phyloP scores from a whole-genome alignment of 768 basidiomycete species.

The Boletus pseudo-olivaceus region DNA sequence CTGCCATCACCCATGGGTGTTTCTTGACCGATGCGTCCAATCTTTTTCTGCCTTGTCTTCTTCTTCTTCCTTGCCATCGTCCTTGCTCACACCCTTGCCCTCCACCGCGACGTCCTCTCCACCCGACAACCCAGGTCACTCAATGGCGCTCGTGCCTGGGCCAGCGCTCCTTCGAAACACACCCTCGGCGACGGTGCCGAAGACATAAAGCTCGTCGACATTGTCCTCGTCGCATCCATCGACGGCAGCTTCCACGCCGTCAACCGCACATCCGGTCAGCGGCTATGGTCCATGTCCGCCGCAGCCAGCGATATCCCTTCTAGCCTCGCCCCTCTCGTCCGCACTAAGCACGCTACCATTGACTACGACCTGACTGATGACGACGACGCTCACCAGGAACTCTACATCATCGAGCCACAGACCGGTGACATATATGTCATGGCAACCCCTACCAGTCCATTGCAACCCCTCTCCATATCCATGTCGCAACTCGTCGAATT shows the following conservation, averaged over 20 bases:
- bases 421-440: conserved; percentile 92
- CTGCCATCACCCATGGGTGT: conserved; percentile 23
- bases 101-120: conserved; percentile 30
- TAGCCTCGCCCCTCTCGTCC: conserved; percentile 69
- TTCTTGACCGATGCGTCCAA: conserved; percentile 35
- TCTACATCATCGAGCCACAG: conserved; percentile 94
- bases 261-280: conserved; percentile 77
- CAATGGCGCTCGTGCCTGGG: conserved; percentile 23
- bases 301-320: conserved; percentile 45
- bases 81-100: conserved; percentile 32
- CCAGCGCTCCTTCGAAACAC: conserved; percentile 7
- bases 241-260: conserved; percentile 95
- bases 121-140: conserved; percentile 10
- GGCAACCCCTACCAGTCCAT: conserved; percentile 58
- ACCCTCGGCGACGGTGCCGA: conserved; percentile 17
- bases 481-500: conserved; percentile 91
- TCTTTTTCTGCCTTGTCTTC: conserved; percentile 24
- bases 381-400: conserved; percentile 53
- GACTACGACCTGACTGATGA: conserved; percentile 59
- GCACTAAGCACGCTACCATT: conserved; percentile 58
- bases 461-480: conserved; percentile 87
- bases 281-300: conserved; percentile 86
- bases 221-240: conserved; percentile 87
- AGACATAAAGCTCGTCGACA: conserved; percentile 69
- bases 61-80: conserved; percentile 28